A percentile compares a stretch with the other conserved stretches of the same genome.
Evolutionary conservation across 225 moss, liverwort and hornwort genomes (phyloP).

Genomic region (Sphagnum contortum): DNA sequence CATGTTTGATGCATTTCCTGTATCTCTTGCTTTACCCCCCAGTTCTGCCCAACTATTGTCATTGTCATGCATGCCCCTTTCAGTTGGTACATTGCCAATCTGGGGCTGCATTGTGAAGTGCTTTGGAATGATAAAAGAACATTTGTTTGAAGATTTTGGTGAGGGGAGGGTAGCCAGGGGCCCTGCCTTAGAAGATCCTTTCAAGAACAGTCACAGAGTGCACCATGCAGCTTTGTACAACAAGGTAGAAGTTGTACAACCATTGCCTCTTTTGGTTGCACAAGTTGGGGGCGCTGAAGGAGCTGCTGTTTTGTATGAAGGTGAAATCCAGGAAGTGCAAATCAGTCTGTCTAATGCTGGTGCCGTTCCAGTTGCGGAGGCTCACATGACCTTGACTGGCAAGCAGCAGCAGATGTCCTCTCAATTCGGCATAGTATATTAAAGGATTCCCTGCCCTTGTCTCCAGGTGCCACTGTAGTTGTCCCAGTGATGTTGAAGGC

Average conservation of each 20-base stretch:
- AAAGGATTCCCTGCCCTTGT: conserved; percentile 67
- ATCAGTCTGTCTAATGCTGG: conserved; percentile 91
- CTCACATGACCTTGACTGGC: conserved; percentile 86
- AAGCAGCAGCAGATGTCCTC: conserved; percentile 85
- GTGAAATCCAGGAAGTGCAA: conserved; percentile 87
- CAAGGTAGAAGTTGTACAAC: conserved; percentile 70
- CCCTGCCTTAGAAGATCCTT: conserved; percentile 61
- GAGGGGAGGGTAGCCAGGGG: conserved; percentile 70
- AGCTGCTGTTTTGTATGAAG: conserved; percentile 94
- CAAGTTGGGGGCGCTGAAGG: conserved; percentile 94
- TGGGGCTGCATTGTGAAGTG: conserved; percentile 93
- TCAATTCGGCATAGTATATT: conserved; percentile 75
- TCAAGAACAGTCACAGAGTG: conserved; percentile 78
- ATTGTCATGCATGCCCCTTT: conserved; percentile 79
- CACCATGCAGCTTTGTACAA: conserved; percentile 53
- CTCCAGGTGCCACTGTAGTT: conserved; percentile 81
- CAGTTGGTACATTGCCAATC: conserved; percentile 66
- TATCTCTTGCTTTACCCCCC: conserved; percentile 71
- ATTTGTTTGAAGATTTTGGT: conserved; percentile 76
- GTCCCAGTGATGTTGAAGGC: conserved; percentile 90
- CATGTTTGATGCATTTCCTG: conserved; percentile 84
- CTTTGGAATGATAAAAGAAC: conserved; percentile 89
- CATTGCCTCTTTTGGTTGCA: conserved; percentile 79
- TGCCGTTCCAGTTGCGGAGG: conserved; percentile 84
- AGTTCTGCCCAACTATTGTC: conserved; percentile 80